Evolutionary conservation across 805 yeast genomes (phyloP).

Genomic region (Candida sphagnicola): DNA sequence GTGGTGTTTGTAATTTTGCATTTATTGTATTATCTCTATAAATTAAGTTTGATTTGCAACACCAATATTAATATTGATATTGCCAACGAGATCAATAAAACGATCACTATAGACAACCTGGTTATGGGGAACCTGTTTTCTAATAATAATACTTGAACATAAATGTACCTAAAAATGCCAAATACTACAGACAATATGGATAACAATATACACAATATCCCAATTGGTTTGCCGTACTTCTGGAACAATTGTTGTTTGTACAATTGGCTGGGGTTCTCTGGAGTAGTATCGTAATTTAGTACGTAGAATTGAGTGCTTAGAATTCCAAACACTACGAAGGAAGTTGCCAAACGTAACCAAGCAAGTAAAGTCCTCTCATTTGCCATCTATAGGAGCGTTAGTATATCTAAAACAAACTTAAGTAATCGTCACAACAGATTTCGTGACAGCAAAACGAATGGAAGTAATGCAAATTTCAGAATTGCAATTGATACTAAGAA

Average conservation of each 20-base stretch:
- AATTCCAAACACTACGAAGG: conserved; percentile 21
- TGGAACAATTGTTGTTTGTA: conserved; percentile 3
- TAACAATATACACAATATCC: conserved; percentile 13
- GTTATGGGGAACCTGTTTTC: conserved; percentile 21
- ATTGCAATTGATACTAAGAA: too few relatives aligned
- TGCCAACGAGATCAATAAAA: conserved; percentile 16
- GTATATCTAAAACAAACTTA: too few relatives aligned
- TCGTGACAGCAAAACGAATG: too few relatives aligned
- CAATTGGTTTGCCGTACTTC: conserved; percentile 15
- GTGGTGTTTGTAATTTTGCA: too few relatives aligned
- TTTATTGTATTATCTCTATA: too few relatives aligned
- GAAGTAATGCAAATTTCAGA: too few relatives aligned
- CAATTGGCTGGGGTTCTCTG: background rate
- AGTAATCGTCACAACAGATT: too few relatives aligned
- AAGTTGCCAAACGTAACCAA: conserved; percentile 23
- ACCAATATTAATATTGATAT: conserved; percentile 17
- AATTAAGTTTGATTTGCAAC: conserved; percentile 14
- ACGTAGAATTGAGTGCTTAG: conserved; percentile 2
- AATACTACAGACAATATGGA: conserved; percentile 15
- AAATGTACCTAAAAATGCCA: conserved; percentile 21
- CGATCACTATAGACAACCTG: conserved; percentile 14
- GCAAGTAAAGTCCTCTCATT: conserved; percentile 31
- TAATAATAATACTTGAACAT: conserved; percentile 20
- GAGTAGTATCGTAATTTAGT: background rate
- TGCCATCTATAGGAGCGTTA: conserved; percentile 25